phyloP scores from a whole-genome alignment of 345 rosid species.

The Turritis glabra region DNA sequence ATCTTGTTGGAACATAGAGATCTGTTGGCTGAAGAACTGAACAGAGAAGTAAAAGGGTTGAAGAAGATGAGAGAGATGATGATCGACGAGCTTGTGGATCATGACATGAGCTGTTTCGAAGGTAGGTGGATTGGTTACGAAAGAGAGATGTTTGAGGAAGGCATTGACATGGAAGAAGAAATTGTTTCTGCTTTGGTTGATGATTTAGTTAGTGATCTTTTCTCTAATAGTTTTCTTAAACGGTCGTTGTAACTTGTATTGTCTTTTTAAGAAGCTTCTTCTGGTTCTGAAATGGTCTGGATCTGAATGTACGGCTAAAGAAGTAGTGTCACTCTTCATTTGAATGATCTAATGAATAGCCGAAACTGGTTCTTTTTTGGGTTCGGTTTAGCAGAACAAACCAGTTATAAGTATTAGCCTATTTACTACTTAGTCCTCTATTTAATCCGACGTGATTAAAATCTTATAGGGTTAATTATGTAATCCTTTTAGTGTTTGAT shows the following conservation, averaged over 20 bases:
- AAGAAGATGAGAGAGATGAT: conserved; percentile 72
- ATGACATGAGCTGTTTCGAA: conserved; percentile 78
- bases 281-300: not conserved
- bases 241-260: conserved; percentile 13
- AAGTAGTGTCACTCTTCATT: not conserved
- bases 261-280: not conserved
- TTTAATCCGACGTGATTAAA: too few relatives aligned
- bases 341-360: not conserved
- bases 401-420: too few relatives aligned
- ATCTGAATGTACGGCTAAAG: conserved; percentile 9
- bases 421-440: too few relatives aligned
- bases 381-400: too few relatives aligned
- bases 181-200: conserved; percentile 60
- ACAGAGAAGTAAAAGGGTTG: conserved; percentile 66
- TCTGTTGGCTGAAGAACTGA: conserved; percentile 65
- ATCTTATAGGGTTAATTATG: too few relatives aligned
- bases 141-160: conserved; percentile 63
- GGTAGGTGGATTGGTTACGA: conserved; percentile 87
- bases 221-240: conserved; percentile 21
- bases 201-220: conserved; percentile 60
- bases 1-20: conserved; percentile 50
- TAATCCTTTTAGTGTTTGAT: too few relatives aligned
- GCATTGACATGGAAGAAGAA: conserved; percentile 57
- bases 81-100: conserved; percentile 91
- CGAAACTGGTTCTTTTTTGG: not conserved